These are phyloP conservation scores for Tetrahymena thermophila DNA, from an alignment of 73 alveolate species.

Conservation along the genomic window DNA sequence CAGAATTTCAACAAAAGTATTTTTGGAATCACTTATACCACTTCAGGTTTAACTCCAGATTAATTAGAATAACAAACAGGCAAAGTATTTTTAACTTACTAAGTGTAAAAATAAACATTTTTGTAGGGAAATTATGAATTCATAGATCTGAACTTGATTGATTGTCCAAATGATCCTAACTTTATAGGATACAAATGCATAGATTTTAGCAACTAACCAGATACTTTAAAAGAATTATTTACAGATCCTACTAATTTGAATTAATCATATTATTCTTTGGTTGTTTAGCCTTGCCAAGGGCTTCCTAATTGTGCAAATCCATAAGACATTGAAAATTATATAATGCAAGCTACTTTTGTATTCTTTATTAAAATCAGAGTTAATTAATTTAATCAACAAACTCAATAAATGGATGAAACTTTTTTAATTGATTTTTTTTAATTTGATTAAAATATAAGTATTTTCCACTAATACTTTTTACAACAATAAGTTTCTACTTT, in stretches of 20 bases:
- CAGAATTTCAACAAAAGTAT: not conserved
- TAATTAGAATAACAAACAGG: not conserved
- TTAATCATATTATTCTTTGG: not conserved
- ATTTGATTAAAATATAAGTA: not conserved
- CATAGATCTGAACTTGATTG: not conserved
- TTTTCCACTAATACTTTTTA: not conserved
- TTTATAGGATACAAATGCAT: not conserved
- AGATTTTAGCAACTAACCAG: not conserved
- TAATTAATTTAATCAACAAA: no score
- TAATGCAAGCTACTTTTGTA: not conserved
- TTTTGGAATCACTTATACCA: not conserved
- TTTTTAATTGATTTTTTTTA: not conserved
- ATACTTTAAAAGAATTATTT: not conserved
- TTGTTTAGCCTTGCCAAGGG: not conserved
- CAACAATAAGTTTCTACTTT: not conserved
- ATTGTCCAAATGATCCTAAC: not conserved
- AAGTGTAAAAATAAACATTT: no score
- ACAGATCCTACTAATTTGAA: not conserved
- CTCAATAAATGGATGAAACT: not conserved
- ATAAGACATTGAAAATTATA: not conserved
- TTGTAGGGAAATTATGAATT: not conserved
- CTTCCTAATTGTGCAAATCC: not conserved
- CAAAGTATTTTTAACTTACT: not conserved
- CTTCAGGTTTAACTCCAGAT: not conserved
- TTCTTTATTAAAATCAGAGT: not conserved